Percentiles rank a stretch among this genome's conserved stretches.
Evolutionary conservation across 192 early-diverging fungal genomes (phyloP).

Genomic region (Podila minutissima): DNA sequence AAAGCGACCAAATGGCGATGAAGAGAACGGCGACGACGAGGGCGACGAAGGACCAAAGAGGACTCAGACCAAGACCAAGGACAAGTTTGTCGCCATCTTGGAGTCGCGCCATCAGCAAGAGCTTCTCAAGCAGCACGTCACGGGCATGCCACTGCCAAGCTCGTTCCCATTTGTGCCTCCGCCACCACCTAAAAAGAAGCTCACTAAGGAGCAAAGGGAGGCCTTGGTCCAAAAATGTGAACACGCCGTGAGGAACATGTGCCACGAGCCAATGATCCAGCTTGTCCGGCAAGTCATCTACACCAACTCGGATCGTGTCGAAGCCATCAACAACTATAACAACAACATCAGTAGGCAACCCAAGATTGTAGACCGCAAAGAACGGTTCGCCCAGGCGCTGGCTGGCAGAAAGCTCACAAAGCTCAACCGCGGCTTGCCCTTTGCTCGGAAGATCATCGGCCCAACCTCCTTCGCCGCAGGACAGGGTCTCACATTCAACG

Average conservation of each 20-base stretch:
- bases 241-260: conserved; percentile 35
- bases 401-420: conserved; percentile 1
- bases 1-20: conserved; percentile 29
- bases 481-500: conserved; percentile 29
- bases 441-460: conserved; percentile 15
- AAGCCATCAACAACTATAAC: conserved; percentile 10
- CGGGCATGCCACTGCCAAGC: neutral
- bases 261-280: conserved; percentile 11
- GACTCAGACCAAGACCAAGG: conserved; percentile 25
- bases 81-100: conserved; percentile 21
- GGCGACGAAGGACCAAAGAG: conserved; percentile 8
- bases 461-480: neutral
- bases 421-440: conserved; percentile 8
- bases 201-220: conserved; percentile 6
- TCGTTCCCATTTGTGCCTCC: neutral
- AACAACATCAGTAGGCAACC: neutral
- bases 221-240: conserved; percentile 6
- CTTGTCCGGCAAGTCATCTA: conserved; percentile 38
- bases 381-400: conserved; percentile 9
- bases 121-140: neutral
- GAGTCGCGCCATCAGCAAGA: conserved; percentile 19
- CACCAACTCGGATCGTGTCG: conserved; percentile 7
- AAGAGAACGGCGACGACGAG: neutral
- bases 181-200: neutral
- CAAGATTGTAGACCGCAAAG: conserved; percentile 11